phyloP scores from a whole-genome alignment of 805 yeast genomes.

The Starmerella powellii region DNA sequence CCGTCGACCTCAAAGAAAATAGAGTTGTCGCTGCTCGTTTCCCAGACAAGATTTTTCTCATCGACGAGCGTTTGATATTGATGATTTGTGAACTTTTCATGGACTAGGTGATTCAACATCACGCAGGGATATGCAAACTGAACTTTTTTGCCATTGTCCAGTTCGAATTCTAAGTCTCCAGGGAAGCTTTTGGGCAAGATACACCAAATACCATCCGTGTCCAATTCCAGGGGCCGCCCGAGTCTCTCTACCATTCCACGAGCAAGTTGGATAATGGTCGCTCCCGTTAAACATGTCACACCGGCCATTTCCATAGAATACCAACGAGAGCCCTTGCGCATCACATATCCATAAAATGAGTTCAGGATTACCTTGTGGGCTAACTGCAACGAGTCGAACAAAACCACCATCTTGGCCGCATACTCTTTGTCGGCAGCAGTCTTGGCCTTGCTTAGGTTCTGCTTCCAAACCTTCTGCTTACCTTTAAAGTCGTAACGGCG shows the following conservation, averaged over 20 bases:
- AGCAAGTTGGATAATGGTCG: constrained; percentile 96
- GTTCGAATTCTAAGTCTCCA: constrained; percentile 60
- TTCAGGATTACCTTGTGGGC: constrained; percentile 95
- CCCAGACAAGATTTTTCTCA: constrained; percentile 50
- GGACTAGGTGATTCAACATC: constrained; percentile 88
- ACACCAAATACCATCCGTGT: constrained; percentile 99
- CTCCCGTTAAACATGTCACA: constrained; percentile 94
- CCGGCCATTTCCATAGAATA: constrained; percentile 99
- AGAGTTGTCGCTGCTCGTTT: constrained; percentile 75
- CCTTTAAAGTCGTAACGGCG: constrained; percentile 93
- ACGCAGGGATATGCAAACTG: constrained; percentile 86
- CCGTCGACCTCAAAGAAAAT: constrained; percentile 98
- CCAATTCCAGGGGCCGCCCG: constrained; percentile 91
- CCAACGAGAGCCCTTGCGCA: constrained; percentile 99
- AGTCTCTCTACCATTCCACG: constrained; percentile 77
- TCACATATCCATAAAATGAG: constrained; percentile 94
- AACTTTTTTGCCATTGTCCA: constrained; percentile 66
- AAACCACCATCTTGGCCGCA: constrained; percentile 83
- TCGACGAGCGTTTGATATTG: constrained; percentile 85
- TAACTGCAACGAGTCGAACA: constrained; percentile 87
- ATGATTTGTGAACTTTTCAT: constrained; percentile 78
- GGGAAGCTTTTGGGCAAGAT: constrained; percentile 89
- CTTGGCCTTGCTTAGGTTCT: constrained; percentile 44
- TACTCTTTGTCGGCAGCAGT: constrained; percentile 66
- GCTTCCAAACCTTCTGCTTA: constrained; percentile 87